phyloP scores from a whole-genome alignment of 768 basidiomycete genomes.

The Holtermanniella nyarrowii region DNA sequence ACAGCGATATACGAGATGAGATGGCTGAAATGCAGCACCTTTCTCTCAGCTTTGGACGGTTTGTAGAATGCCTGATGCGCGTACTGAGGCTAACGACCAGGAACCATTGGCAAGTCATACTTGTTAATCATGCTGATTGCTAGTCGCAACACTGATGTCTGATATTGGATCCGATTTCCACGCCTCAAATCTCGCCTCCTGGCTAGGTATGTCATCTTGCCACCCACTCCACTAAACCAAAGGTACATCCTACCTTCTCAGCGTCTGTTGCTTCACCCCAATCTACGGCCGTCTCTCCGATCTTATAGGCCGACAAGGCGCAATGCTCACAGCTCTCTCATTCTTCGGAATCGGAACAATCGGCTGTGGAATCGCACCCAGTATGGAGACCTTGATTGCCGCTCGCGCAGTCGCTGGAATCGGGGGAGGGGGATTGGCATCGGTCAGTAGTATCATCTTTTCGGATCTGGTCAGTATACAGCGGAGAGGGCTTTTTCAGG shows the following conservation, averaged over 20 bases:
- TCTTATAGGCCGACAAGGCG: conserved; percentile 55
- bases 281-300: conserved; percentile 41
- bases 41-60: conserved; percentile 23
- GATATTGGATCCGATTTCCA: conserved; percentile 79
- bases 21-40: conserved; percentile 4
- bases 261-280: conserved; percentile 83
- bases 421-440: conserved; percentile 53
- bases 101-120: no score
- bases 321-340: conserved; percentile 71
- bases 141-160: conserved; percentile 71
- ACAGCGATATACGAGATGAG: neutral
- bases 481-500: conserved; percentile 82
- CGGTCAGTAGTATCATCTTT: conserved; percentile 67
- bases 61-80: no score
- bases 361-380: conserved; percentile 73
- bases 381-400: conserved; percentile 69
- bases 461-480: conserved; percentile 83
- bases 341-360: conserved; percentile 82
- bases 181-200: conserved; percentile 52
- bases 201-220: conserved; percentile 72
- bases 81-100: no score
- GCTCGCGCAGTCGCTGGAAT: conserved; percentile 80
- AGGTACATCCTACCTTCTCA: conserved; percentile 48
- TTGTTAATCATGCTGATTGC: no score
- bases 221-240: neutral